These are phyloP conservation scores for Suhomyces wounanorum DNA, from an alignment of 1,139 yeast species.

Conservation along the genomic window DNA sequence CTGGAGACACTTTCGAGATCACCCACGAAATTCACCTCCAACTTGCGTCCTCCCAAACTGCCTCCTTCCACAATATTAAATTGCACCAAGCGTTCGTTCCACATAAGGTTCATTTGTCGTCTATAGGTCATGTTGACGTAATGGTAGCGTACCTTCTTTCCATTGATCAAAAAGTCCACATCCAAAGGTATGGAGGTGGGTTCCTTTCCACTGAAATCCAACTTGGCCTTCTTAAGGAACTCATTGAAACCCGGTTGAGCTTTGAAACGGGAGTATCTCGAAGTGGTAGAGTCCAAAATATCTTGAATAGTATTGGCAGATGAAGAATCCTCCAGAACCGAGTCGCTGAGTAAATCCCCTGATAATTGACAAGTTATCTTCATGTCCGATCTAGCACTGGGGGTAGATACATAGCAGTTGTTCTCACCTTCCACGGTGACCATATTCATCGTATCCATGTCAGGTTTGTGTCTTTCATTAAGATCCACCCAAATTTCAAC, in stretches of 20 bases:
- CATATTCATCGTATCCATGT: conserved; percentile 40
- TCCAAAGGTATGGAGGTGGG: conserved; percentile 38
- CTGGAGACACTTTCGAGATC: conserved; percentile 27
- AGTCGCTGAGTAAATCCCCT: conserved; percentile 31
- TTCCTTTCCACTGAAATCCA: conserved; percentile 43
- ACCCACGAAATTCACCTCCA: conserved; percentile 51
- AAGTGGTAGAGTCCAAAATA: conserved; percentile 32
- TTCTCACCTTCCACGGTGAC: conserved; percentile 53
- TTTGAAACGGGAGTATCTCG: conserved; percentile 31
- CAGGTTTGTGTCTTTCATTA: conserved; percentile 40
- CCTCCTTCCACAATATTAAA: conserved; percentile 59
- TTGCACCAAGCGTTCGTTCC: conserved; percentile 39
- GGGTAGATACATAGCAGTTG: conserved; percentile 42
- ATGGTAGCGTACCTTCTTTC: conserved; percentile 39
- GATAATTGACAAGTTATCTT: conserved; percentile 45
- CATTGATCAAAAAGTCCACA: conserved; percentile 41
- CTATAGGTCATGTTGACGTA: conserved; percentile 46
- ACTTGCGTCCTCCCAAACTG: conserved; percentile 51
- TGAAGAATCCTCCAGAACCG: conserved; percentile 6
- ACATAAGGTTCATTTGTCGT: conserved; percentile 46
- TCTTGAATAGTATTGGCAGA: conserved; percentile 16
- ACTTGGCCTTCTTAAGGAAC: conserved; percentile 39
- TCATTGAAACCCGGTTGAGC: conserved; percentile 50
- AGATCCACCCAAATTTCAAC: conserved; percentile 57
- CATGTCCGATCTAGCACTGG: conserved; percentile 43